Base-by-base conservation (phyloP, 2,329 filamentous ascomycete species). In the Aspergillus clavatus region DNA sequence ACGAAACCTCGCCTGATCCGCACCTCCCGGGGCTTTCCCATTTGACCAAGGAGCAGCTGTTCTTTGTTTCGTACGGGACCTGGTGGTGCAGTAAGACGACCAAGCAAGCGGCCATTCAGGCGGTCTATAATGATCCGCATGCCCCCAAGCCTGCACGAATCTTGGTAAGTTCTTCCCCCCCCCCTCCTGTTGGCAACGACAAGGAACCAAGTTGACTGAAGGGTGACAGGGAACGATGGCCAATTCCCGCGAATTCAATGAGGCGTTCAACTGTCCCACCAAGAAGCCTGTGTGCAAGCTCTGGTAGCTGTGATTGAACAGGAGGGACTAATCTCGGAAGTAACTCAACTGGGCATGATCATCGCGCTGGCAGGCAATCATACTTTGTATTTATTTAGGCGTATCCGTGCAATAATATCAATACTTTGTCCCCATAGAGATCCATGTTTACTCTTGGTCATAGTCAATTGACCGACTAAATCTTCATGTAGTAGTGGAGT, bases 271-370 rank as follows among this genome's bases (percentile, higher is more conserved):
- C 38, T 89, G 84, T 59, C 73, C 78, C 12, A 70, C 69, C 2
- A 84, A 81, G 68, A 75, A 86, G 60, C 83, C 83, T 0, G 78
- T 75, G 24, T 88, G 84, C 62, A 79, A 87, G 66, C 67, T 88
- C 46, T 87, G 84, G 83, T 88, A 75, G 56, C 23, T 41, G 27
- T n/a, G n/a, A n/a, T n/a, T n/a, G n/a, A n/a, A n/a, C n/a, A n/a
- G n/a, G n/a, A n/a, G n/a, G n/a, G n/a, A n/a, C n/a, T n/a, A n/a
- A n/a, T n/a, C n/a, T n/a, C n/a, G n/a, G n/a, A n/a, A n/a, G n/a
- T n/a, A n/a, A n/a, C n/a, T n/a, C n/a, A n/a, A n/a, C n/a, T n/a
- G n/a, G n/a, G n/a, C n/a, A n/a, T n/a, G n/a, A n/a, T n/a, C n/a
- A n/a, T n/a, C n/a, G n/a, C n/a, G n/a, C n/a, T n/a, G n/a, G n/a